These are phyloP conservation scores for Beverwykella pulmonaria DNA, from an alignment of 495 filamentous ascomycete species.

Conservation along the genomic window DNA sequence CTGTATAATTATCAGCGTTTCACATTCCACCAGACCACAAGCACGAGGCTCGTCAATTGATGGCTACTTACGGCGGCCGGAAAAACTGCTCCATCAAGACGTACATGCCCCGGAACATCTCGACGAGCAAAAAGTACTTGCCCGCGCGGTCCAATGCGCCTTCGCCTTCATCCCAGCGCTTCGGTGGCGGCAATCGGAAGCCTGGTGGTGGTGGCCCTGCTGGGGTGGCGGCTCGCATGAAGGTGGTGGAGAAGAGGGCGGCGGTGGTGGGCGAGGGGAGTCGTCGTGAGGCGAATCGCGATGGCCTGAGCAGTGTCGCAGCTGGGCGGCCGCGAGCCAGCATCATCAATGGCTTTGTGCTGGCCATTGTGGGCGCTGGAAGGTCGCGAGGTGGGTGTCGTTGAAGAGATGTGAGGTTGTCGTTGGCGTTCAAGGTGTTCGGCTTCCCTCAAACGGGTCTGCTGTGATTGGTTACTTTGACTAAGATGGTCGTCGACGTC, in stretches of 20 bases:
- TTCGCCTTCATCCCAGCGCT: slow-evolving; percentile 73
- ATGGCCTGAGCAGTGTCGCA: slow-evolving; percentile 22
- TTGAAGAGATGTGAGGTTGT: slow-evolving; percentile 10
- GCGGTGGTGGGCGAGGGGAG: slow-evolving; percentile 50
- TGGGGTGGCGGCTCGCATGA: slow-evolving; percentile 65
- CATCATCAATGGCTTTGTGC: slow-evolving; percentile 40
- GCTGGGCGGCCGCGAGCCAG: slow-evolving; percentile 41
- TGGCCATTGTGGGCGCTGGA: slow-evolving; percentile 40
- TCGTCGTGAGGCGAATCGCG: slow-evolving; percentile 18
- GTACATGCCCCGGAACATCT: slow-evolving; percentile 98
- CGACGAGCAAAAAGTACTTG: slow-evolving; percentile 88
- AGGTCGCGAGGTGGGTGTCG: slow-evolving; percentile 12
- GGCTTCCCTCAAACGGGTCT: background rate
- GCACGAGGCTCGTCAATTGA: slow-evolving; percentile 1
- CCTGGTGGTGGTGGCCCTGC: slow-evolving; percentile 72
- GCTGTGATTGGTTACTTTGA: slow-evolving; percentile 39
- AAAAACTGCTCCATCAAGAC: slow-evolving; percentile 98
- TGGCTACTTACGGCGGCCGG: slow-evolving; percentile 80
- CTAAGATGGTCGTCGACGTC: no score
- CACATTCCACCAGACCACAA: background rate
- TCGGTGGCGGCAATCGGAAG: slow-evolving; percentile 71
- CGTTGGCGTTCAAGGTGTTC: background rate
- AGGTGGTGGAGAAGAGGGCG: slow-evolving; percentile 67
- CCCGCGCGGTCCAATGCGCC: slow-evolving; percentile 77
- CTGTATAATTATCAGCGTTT: slow-evolving; percentile 48